phyloP scores from a whole-genome alignment of 768 basidiomycete genomes.

The Sporobolomyces pararoseus region DNA sequence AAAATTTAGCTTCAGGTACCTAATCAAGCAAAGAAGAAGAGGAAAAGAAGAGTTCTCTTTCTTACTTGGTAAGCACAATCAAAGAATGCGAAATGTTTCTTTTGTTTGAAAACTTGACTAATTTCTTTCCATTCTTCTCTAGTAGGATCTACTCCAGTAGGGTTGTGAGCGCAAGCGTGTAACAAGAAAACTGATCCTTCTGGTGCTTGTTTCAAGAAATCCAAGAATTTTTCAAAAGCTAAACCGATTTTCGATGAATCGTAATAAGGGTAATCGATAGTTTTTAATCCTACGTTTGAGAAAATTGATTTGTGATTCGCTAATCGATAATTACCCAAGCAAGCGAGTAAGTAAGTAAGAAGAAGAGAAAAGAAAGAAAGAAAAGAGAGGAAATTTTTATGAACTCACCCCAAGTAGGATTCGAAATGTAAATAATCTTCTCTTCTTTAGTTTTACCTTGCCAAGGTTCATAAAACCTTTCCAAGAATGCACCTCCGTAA shows the following conservation, averaged over 20 bases:
- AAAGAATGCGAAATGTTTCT: slow-evolving; percentile 83
- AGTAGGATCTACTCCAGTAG: slow-evolving; percentile 89
- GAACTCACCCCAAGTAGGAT: slow-evolving; percentile 87
- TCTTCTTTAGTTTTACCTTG: slow-evolving; percentile 50
- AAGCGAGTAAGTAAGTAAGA: not conserved
- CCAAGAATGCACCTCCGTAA: slow-evolving; percentile 88
- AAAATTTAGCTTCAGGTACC: too few relatives aligned
- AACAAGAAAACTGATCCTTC: slow-evolving; percentile 79
- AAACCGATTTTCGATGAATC: slow-evolving; percentile 79
- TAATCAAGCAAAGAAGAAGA: slow-evolving; percentile 89
- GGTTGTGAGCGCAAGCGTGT: slow-evolving; percentile 98
- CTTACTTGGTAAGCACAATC: slow-evolving; percentile 73
- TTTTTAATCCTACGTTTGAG: slow-evolving; percentile 78
- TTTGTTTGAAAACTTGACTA: slow-evolving; percentile 70
- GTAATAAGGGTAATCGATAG: slow-evolving; percentile 78
- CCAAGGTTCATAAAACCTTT: slow-evolving; percentile 69
- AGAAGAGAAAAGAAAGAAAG: slow-evolving; percentile 31
- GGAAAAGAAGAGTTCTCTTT: slow-evolving; percentile 68
- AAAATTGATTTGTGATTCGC: slow-evolving; percentile 75
- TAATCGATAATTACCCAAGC: too few relatives aligned
- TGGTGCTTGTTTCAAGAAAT: slow-evolving; percentile 59
- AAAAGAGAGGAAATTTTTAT: not conserved
- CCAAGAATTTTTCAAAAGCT: slow-evolving; percentile 73
- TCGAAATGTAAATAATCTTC: slow-evolving; percentile 75
- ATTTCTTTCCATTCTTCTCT: slow-evolving; percentile 87